These are phyloP conservation scores for Gomphus sp. DNA, from an alignment of 1,284 basidiomycete species.

Conservation along the genomic window DNA sequence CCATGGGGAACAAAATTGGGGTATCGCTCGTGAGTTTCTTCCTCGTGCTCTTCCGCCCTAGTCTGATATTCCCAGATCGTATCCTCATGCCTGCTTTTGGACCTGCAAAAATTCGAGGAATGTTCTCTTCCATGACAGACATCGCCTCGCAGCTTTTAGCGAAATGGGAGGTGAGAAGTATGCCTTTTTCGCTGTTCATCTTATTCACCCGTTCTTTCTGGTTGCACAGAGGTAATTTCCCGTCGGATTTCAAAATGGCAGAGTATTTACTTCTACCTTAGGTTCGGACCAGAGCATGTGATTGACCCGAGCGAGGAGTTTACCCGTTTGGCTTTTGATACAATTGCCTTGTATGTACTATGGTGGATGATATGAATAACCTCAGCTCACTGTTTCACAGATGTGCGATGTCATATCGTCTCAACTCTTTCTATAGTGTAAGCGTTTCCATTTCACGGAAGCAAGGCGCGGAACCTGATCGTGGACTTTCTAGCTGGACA, in stretches of 20 bases:
- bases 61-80: conserved; percentile 26
- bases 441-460: neutral
- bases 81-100: conserved; percentile 46
- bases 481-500: conserved; percentile 18
- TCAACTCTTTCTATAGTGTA: conserved; percentile 31
- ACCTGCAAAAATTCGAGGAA: conserved; percentile 33
- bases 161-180: conserved; percentile 34
- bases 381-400: neutral
- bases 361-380: neutral
- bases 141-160: conserved; percentile 38
- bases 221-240: neutral
- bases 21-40: conserved; percentile 30
- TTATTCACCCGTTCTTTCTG: neutral
- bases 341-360: conserved; percentile 26
- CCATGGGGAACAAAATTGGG: conserved; percentile 39
- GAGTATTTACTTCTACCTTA: conserved; percentile 12
- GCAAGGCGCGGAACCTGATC: neutral
- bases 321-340: conserved; percentile 39
- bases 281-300: conserved; percentile 32
- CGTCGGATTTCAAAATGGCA: neutral
- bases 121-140: conserved; percentile 44
- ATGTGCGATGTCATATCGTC: conserved; percentile 33
- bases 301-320: conserved; percentile 40
- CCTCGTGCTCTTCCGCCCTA: neutral
- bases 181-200: neutral